Conservation (phyloP, 306 rosid species). For the Malus sieversii region DNA sequence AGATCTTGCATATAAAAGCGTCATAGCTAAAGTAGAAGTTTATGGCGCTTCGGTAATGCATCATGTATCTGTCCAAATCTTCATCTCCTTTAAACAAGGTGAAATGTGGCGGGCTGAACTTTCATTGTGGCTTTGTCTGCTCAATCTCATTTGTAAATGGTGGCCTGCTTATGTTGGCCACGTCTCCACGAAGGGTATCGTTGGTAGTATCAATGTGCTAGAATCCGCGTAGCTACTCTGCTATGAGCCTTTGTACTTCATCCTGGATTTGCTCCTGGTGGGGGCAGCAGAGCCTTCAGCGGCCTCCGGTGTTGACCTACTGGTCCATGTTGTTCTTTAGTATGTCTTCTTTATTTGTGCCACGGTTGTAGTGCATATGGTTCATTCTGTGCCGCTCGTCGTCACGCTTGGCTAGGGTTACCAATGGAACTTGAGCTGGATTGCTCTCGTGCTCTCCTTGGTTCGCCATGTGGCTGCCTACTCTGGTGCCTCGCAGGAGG, state of each 20-base stretch:
- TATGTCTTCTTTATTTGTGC: rapidly evolving
- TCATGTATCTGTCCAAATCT: too few species aligned
- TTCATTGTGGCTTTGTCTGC: rapidly evolving
- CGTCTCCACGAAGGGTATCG: rapidly evolving
- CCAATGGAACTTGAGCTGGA: too few species aligned
- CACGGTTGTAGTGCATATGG: rapidly evolving
- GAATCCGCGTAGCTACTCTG: rapidly evolving
- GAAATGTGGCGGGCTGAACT: rapidly evolving
- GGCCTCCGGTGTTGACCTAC: rapidly evolving
- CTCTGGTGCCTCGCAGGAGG: rapidly evolving
- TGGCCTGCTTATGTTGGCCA: too few species aligned
- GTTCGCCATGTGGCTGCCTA: too few species aligned
- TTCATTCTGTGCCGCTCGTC: rapidly evolving
- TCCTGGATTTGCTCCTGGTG: rapidly evolving
- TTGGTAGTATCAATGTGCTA: too few species aligned
- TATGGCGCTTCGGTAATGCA: too few species aligned
- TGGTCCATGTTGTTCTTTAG: too few species aligned
- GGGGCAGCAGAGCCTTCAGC: rapidly evolving
- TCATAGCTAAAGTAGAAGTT: too few species aligned
- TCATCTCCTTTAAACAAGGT: too few species aligned
- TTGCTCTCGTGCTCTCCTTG: rapidly evolving
- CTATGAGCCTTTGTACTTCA: too few species aligned
- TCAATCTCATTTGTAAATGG: too few species aligned
- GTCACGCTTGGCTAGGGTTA: rapidly evolving
- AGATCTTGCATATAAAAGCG: too few species aligned